Conservation (phyloP, 805 yeast species). For the Myxozyma kluyveri region DNA sequence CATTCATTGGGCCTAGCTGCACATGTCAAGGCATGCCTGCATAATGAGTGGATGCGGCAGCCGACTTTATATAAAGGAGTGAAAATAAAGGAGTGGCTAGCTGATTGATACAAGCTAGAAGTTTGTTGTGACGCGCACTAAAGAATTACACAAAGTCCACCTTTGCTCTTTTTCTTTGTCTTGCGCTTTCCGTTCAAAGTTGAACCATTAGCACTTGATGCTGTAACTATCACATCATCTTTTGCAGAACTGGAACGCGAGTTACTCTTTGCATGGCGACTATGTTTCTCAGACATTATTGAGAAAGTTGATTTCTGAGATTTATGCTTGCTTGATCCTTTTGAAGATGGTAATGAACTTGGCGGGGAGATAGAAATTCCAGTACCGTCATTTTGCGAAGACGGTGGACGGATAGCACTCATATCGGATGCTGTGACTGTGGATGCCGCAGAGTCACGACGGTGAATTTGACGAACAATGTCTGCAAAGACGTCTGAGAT, state of each 20-base stretch:
- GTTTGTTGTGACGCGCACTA: too few relatives aligned
- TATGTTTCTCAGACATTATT: conserved; percentile 9
- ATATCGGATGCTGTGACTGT: conserved; percentile 6
- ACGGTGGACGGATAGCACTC: neutral
- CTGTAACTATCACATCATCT: conserved; percentile 4
- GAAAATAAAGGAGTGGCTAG: too few relatives aligned
- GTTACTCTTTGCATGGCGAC: conserved; percentile 6
- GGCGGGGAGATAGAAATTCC: too few relatives aligned
- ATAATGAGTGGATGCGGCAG: too few relatives aligned
- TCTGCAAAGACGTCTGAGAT: conserved; percentile 24
- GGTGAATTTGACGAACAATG: conserved; percentile 67
- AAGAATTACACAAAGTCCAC: conserved; percentile 17
- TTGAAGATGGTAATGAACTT: too few relatives aligned
- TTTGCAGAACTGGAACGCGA: conserved; percentile 3
- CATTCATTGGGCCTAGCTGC: too few relatives aligned
- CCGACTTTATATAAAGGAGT: too few relatives aligned
- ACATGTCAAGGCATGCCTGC: too few relatives aligned
- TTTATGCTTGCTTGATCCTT: conserved; percentile 3
- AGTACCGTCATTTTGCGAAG: neutral
- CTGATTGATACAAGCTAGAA: too few relatives aligned
- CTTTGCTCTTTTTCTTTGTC: conserved; percentile 8
- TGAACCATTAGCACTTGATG: conserved; percentile 3
- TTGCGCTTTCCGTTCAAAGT: neutral
- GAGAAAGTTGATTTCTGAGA: neutral
- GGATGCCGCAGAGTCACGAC: conserved; percentile 53